phyloP scores from a whole-genome alignment of 306 rosid genomes.

The Acmispon strigosus region DNA sequence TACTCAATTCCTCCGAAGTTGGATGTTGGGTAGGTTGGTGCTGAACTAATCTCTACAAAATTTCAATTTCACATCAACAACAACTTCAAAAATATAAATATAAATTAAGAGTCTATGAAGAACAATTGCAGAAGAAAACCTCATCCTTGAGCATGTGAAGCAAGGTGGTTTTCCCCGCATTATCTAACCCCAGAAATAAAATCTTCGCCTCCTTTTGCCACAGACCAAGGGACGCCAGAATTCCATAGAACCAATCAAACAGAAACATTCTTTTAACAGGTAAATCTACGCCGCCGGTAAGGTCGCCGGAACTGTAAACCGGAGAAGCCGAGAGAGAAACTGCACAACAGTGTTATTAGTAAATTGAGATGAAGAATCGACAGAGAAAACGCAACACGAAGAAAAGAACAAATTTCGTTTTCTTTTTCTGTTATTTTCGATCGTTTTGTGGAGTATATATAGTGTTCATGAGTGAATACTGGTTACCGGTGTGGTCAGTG shows the following conservation, averaged over 20 bases:
- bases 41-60: constrained; percentile 67
- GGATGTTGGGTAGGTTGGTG: constrained; percentile 85
- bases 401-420: not conserved
- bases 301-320: constrained; percentile 1
- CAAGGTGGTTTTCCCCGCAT: constrained; percentile 83
- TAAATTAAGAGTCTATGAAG: not conserved
- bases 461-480: not conserved
- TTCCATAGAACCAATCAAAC: constrained; percentile 79
- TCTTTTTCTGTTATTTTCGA: not conserved
- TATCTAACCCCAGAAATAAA: constrained; percentile 81
- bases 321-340: not conserved
- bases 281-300: too few species aligned
- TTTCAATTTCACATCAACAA: not conserved
- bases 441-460: not conserved
- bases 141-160: constrained; percentile 89
- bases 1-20: constrained; percentile 78
- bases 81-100: not conserved
- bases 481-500: constrained; percentile 37
- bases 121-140: constrained; percentile 29
- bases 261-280: constrained; percentile 42
- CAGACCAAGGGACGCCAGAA: constrained; percentile 65
- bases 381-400: constrained; percentile 4
- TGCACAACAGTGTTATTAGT: not conserved
- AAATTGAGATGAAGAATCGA: constrained; percentile 7
- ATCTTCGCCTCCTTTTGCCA: constrained; percentile 89